Base-by-base conservation (phyloP, 1,284 basidiomycete species). In the Pseudozyma pruni region DNA sequence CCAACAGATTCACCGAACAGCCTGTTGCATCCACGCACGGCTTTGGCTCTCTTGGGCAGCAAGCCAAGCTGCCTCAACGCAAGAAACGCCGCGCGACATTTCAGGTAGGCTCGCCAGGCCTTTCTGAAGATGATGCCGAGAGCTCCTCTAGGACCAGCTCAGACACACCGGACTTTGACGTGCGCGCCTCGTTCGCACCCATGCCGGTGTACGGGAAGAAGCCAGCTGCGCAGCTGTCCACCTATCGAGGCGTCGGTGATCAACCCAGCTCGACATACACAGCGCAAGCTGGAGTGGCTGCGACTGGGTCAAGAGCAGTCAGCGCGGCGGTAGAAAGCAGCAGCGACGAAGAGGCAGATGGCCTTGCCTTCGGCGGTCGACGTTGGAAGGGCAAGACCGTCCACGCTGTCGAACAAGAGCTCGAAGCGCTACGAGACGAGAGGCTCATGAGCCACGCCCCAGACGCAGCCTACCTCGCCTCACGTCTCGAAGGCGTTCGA, bases 311-410 rank as follows among this genome's bases (percentile, higher is more conserved):
- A 19, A 37, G 27, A 17, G 22, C 51, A 31, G 55, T 33, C 2
- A 20, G 6, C 9, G 34, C 23, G 13, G 32, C 27, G 9, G 16
- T 39, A 17, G 46, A 63, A 31, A 53, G 39, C 43, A 68, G 48
- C 43, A 51, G 48, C 52, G 59, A 63, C 9, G 55, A 62, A 13
- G 66, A 69, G 16, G 54, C 51, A 2, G 54, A 56, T 20, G 74
- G 77, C 9, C 56, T 79, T 4, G 41, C 64, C 14, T 74, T 69
- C 19, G 76, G 55, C 13, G 75, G 75, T 14, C 52, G 62, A 7
- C 52, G 61, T 25, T 79, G 72, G 72, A 79, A 68, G 46, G 77
- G 77, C 53, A 78, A 75, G 59, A 79, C 77, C n/a, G 74, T 72
- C 4, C 74, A 78, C 45, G 77, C 77, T 9, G 75, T 79, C 25